phyloP scores from a whole-genome alignment of 306 rosid genomes.

The Bauhinia variegata region DNA sequence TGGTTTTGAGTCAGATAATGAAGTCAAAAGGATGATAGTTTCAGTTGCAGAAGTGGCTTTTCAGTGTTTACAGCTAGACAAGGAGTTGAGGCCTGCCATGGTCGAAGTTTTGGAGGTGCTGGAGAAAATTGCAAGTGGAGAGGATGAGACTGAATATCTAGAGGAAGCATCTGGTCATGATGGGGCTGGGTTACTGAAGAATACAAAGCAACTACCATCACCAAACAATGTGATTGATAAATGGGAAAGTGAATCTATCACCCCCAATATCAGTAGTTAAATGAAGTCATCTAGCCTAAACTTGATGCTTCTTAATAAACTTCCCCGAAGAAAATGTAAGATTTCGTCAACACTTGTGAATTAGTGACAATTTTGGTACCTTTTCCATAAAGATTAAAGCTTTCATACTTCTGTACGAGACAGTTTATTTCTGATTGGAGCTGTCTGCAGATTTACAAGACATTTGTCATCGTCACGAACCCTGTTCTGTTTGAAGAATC shows the following conservation, averaged over 20 bases:
- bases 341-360: too few relatives aligned
- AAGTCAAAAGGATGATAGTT: constrained; percentile 12
- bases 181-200: not conserved
- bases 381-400: too few relatives aligned
- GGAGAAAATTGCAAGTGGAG: constrained; percentile 22
- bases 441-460: too few relatives aligned
- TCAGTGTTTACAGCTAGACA: constrained; percentile 38
- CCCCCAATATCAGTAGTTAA: constrained; percentile 42
- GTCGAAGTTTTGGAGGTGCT: constrained; percentile 33
- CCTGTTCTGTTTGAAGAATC: too few relatives aligned
- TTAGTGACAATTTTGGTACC: too few relatives aligned
- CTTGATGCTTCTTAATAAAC: too few relatives aligned
- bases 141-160: constrained; percentile 16
- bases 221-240: constrained; percentile 42
- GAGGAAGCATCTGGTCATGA: constrained; percentile 30
- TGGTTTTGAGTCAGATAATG: constrained; percentile 27
- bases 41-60: constrained; percentile 40
- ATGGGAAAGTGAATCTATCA: constrained; percentile 40
- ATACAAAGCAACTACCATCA: too few relatives aligned
- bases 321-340: too few relatives aligned
- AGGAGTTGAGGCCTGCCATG: constrained; percentile 43
- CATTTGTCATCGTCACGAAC: too few relatives aligned
- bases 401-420: too few relatives aligned
- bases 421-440: too few relatives aligned
- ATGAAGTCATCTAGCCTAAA: too few relatives aligned